Evolutionary conservation across 129 eudicot genomes (phyloP).

Genomic region (Flaveria trinervia): DNA sequence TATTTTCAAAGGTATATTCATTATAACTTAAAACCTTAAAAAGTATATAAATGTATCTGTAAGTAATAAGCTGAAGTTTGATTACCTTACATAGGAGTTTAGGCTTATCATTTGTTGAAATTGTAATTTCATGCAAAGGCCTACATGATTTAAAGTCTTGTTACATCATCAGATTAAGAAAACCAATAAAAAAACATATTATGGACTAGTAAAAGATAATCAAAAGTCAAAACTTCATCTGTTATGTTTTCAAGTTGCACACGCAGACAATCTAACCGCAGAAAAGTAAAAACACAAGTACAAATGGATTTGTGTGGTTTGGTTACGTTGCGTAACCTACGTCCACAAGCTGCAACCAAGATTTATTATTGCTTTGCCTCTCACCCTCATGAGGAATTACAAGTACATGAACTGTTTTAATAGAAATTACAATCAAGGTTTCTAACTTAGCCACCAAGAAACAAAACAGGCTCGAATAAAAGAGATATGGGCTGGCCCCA

Average conservation of each 20-base stretch:
- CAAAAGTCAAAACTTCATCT: background rate
- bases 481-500: background rate
- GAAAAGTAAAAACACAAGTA: background rate
- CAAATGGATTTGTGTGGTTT: background rate
- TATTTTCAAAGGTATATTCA: background rate
- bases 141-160: slow-evolving; percentile 46
- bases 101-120: slow-evolving; percentile 87
- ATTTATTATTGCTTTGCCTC: background rate
- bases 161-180: slow-evolving; percentile 25
- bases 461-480: background rate
- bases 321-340: background rate
- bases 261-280: background rate
- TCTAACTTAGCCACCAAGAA: background rate
- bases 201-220: background rate
- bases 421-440: too few species aligned
- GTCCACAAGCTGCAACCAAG: background rate
- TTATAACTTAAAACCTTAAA: background rate
- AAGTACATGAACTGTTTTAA: too few species aligned
- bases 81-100: slow-evolving; percentile 86
- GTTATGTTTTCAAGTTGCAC: background rate
- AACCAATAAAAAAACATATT: slow-evolving; percentile 27
- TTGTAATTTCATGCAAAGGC: slow-evolving; percentile 75
- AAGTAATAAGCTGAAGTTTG: slow-evolving; percentile 4
- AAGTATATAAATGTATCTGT: slow-evolving; percentile 18
- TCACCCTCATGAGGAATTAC: too few species aligned